Evolutionary conservation across 345 rosid species (phyloP).

Genomic region (Syzygium aqueum): DNA sequence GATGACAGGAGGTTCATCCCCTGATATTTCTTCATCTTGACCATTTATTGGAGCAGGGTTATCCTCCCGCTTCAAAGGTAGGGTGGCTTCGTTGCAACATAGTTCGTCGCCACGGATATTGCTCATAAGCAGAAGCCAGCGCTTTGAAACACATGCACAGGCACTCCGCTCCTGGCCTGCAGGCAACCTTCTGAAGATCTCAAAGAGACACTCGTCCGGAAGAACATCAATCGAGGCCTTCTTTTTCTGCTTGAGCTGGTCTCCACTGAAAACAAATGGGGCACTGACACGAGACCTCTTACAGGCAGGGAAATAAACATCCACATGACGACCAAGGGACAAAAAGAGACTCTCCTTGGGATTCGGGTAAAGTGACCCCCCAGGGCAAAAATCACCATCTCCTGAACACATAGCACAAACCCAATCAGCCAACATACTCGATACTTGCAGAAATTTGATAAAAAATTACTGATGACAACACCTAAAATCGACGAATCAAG

Average conservation of each 20-base stretch:
- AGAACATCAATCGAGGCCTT: slow-evolving; percentile 60
- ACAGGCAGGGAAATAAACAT: slow-evolving; percentile 56
- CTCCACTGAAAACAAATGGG: slow-evolving; percentile 45
- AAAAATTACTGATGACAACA: background rate
- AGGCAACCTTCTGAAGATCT: slow-evolving; percentile 66
- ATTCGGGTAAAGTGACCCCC: slow-evolving; percentile 60
- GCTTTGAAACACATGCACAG: slow-evolving; percentile 79
- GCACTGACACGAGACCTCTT: slow-evolving; percentile 77
- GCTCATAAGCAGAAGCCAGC: slow-evolving; percentile 75
- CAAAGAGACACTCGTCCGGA: slow-evolving; percentile 93
- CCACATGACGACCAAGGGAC: slow-evolving; percentile 57
- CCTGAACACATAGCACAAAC: slow-evolving; percentile 27
- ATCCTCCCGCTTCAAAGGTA: slow-evolving; percentile 1
- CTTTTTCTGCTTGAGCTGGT: slow-evolving; percentile 42
- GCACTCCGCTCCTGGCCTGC: slow-evolving; percentile 73
- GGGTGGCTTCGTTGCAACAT: slow-evolving; percentile 7
- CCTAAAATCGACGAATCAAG: background rate
- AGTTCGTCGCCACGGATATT: slow-evolving; percentile 56
- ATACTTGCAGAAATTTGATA: background rate
- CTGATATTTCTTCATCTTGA: slow-evolving; percentile 7
- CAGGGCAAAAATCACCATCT: slow-evolving; percentile 58
- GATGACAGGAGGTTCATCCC: slow-evolving; percentile 5
- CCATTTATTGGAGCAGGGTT: background rate
- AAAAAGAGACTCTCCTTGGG: slow-evolving; percentile 69
- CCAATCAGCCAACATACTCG: background rate